Percentiles rank a stretch among this genome's conserved stretches.
phyloP scores from a whole-genome alignment of 225 moss, liverwort and hornwort species.

The Pseudisothecium myosuroides region DNA sequence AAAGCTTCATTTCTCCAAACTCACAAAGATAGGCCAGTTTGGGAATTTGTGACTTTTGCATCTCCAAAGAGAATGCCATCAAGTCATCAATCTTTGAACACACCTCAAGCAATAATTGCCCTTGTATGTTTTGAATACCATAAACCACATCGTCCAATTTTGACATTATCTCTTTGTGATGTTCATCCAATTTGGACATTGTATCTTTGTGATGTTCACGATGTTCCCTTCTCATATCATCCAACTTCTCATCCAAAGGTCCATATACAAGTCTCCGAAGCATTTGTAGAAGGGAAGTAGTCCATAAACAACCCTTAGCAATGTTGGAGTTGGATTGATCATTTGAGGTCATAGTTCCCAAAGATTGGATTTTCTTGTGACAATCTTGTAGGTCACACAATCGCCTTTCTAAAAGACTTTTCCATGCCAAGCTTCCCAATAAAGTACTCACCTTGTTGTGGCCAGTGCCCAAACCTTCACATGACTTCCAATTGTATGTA shows the following conservation, averaged over 20 bases:
- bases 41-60: not conserved
- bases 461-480: not conserved
- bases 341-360: not conserved
- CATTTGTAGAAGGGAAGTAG: not conserved
- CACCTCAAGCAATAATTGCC: not conserved
- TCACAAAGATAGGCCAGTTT: too few relatives aligned
- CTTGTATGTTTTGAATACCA: not conserved
- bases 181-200: not conserved
- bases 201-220: not conserved
- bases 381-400: not conserved
- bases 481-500: not conserved
- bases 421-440: not conserved
- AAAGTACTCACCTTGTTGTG: not conserved
- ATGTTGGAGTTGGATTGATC: not conserved
- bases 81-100: not conserved
- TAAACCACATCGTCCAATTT: not conserved
- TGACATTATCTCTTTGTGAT: not conserved
- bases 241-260: not conserved
- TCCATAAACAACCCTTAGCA: accelerated
- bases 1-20: too few relatives aligned
- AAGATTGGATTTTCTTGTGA: not conserved
- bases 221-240: not conserved
- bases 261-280: not conserved
- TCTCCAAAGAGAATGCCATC: not conserved
- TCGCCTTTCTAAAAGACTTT: not conserved